Evolutionary conservation across 1,139 yeast genomes (phyloP).

Genomic region (Lodderomyces oxycetoniae): DNA sequence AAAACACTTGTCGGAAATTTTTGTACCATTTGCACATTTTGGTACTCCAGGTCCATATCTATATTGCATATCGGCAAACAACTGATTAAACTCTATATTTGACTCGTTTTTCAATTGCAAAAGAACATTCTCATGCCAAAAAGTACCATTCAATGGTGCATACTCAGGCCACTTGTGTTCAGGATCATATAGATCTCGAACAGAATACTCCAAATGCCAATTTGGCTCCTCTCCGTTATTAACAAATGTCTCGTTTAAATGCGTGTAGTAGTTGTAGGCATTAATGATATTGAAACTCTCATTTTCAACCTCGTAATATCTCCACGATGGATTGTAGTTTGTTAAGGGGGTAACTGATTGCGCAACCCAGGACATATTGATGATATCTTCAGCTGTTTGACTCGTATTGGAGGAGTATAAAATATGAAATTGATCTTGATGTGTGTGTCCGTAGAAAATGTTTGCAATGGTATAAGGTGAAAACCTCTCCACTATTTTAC

Average conservation of each 20-base stretch:
- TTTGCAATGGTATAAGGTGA: constrained; percentile 67
- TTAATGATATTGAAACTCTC: constrained; percentile 59
- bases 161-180: constrained; percentile 43
- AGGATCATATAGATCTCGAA: constrained; percentile 48
- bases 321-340: constrained; percentile 64
- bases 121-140: constrained; percentile 47
- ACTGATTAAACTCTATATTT: constrained; percentile 40
- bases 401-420: constrained; percentile 42
- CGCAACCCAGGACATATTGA: constrained; percentile 60
- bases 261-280: constrained; percentile 52
- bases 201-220: constrained; percentile 53
- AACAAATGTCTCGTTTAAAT: constrained; percentile 47
- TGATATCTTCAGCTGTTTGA: constrained; percentile 29
- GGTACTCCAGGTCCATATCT: constrained; percentile 51
- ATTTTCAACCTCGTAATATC: constrained; percentile 65
- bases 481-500: constrained; percentile 59
- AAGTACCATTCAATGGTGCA: constrained; percentile 55
- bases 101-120: constrained; percentile 29
- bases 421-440: constrained; percentile 61
- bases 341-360: constrained; percentile 63
- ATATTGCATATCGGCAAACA: constrained; percentile 43
- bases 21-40: constrained; percentile 33
- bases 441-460: constrained; percentile 73
- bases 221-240: constrained; percentile 46
- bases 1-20: constrained; percentile 8